phyloP scores from a whole-genome alignment of 2,329 filamentous ascomycete species.

The Lecanosticta acicola region DNA sequence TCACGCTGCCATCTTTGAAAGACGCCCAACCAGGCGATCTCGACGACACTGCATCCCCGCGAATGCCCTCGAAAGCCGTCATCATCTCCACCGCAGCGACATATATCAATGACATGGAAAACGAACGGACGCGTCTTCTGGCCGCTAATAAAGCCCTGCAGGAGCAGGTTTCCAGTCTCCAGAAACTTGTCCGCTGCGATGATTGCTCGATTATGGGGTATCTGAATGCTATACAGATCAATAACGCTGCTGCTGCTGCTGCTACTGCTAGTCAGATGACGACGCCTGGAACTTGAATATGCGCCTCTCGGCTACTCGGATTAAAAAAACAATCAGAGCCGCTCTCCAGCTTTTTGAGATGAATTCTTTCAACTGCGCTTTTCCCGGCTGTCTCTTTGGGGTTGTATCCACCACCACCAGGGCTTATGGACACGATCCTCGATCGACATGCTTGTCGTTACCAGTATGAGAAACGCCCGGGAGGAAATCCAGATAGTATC shows the following conservation, averaged over 20 bases:
- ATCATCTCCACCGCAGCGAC: slow-evolving; percentile 43
- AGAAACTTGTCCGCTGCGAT: slow-evolving; percentile 43
- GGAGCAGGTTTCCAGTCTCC: slow-evolving; percentile 38
- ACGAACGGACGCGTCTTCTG: slow-evolving; percentile 36
- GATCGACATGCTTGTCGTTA: too few relatives aligned
- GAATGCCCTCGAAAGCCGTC: slow-evolving; percentile 39
- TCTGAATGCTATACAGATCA: slow-evolving; percentile 8
- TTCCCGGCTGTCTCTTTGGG: too few relatives aligned
- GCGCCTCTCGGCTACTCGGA: too few relatives aligned
- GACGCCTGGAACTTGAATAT: background rate
- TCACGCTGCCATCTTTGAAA: slow-evolving; percentile 16
- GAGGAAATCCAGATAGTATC: too few relatives aligned
- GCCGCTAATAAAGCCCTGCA: slow-evolving; percentile 38
- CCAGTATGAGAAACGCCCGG: too few relatives aligned
- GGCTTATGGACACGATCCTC: too few relatives aligned
- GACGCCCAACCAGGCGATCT: slow-evolving; percentile 11
- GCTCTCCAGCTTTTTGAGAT: too few relatives aligned
- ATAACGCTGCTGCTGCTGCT: background rate
- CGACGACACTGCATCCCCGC: slow-evolving; percentile 12
- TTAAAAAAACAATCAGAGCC: too few relatives aligned
- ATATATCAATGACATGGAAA: slow-evolving; percentile 44
- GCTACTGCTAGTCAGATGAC: background rate
- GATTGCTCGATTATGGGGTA: slow-evolving; percentile 31
- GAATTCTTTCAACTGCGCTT: too few relatives aligned
- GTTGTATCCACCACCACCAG: too few relatives aligned